Evolutionary conservation across 2,329 filamentous ascomycete genomes (phyloP).

Genomic region (Knufia fluminis): DNA sequence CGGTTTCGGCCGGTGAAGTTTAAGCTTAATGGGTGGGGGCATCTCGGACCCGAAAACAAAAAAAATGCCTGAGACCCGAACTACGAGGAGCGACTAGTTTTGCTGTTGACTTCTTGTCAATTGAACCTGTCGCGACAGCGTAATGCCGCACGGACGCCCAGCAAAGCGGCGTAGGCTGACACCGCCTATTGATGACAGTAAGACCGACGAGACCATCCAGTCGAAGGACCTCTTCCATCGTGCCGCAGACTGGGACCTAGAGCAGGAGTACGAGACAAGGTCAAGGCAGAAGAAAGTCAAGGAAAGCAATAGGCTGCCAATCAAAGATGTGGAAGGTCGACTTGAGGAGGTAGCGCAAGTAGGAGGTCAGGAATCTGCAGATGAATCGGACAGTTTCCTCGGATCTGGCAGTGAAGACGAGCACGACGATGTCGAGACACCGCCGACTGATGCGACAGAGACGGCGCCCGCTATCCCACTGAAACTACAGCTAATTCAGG

Average conservation of each 20-base stretch:
- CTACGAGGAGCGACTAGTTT: too few relatives aligned
- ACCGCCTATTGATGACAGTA: slow-evolving; percentile 34
- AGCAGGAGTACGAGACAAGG: slow-evolving; percentile 79
- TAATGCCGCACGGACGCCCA: slow-evolving; percentile 40
- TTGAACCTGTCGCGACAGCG: not conserved
- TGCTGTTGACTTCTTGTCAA: too few relatives aligned
- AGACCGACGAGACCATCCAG: slow-evolving; percentile 25
- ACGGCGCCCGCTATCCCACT: slow-evolving; percentile 58
- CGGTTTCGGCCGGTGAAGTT: too few relatives aligned
- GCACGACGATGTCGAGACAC: slow-evolving; percentile 31
- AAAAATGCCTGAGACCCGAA: too few relatives aligned
- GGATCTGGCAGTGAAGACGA: slow-evolving; percentile 48
- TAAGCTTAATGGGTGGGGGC: too few relatives aligned
- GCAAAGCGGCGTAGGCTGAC: slow-evolving; percentile 44
- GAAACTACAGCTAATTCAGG: slow-evolving; percentile 69
- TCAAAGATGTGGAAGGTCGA: slow-evolving; percentile 72
- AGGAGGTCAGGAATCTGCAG: slow-evolving; percentile 30
- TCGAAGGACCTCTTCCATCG: slow-evolving; percentile 56
- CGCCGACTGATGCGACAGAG: slow-evolving; percentile 33
- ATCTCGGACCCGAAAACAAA: too few relatives aligned
- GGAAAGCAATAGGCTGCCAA: slow-evolving; percentile 68
- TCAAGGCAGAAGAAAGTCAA: slow-evolving; percentile 69
- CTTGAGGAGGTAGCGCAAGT: slow-evolving; percentile 52
- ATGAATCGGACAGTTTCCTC: slow-evolving; percentile 57
- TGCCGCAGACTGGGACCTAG: slow-evolving; percentile 78